Evolutionary conservation across 1,284 basidiomycete species (phyloP).

Genomic region (Filobasidium uniguttulatum): DNA sequence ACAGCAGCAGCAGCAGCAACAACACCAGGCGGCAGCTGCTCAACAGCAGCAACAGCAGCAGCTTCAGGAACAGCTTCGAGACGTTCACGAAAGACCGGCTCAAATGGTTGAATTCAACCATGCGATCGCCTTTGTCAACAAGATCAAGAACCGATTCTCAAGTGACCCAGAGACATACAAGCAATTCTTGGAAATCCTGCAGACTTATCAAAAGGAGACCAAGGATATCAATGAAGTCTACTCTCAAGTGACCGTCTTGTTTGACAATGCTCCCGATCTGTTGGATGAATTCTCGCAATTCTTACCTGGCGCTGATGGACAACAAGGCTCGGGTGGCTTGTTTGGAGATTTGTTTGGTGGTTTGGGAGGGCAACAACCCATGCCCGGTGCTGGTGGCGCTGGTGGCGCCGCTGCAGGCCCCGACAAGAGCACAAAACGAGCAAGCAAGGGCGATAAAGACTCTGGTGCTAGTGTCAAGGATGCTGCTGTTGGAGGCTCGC

Average conservation of each 20-base stretch:
- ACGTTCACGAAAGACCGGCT: constrained; percentile 1
- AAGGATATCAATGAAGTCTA: constrained; percentile 80
- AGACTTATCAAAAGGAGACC: constrained; percentile 94
- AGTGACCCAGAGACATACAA: constrained; percentile 93
- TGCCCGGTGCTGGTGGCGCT: constrained; percentile 1
- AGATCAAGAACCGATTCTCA: constrained; percentile 91
- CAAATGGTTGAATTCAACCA: constrained; percentile 74
- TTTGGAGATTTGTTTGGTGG: constrained; percentile 28
- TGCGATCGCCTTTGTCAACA: constrained; percentile 96
- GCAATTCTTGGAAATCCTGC: constrained; percentile 93
- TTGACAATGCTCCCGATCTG: constrained; percentile 83
- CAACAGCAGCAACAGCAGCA: constrained; percentile 5
- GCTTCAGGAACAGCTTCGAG: constrained; percentile 9
- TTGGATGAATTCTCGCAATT: constrained; percentile 94
- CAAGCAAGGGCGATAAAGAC: constrained; percentile 7
- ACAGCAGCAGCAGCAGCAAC: constrained; percentile 3
- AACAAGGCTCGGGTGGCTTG: constrained; percentile 23
- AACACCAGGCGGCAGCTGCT: background rate
- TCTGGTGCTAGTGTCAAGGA: no score
- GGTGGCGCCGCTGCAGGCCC: constrained; percentile 3
- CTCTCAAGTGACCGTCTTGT: constrained; percentile 79
- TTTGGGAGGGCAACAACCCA: background rate
- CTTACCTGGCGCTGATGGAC: constrained; percentile 52
- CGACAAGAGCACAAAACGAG: constrained; percentile 14
- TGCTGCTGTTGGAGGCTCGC: constrained; percentile 3